phyloP scores from a whole-genome alignment of 306 rosid genomes.

The Lathyrus sativus region DNA sequence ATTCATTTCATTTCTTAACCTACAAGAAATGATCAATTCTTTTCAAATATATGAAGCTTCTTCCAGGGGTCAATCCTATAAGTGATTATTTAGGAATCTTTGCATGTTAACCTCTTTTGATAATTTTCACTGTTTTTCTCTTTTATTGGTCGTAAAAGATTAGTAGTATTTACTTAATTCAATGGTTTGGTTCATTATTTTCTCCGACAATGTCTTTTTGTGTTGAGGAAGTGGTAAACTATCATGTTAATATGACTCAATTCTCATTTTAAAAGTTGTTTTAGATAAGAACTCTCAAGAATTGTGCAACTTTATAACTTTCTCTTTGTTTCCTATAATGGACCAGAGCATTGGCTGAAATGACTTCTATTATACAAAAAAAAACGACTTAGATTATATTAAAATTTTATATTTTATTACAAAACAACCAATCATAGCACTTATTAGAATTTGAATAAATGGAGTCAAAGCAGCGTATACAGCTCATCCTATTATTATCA shows the following conservation, averaged over 20 bases:
- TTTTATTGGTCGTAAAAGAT: not conserved
- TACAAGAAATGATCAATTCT: not conserved
- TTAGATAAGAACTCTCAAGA: not conserved
- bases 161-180: not conserved
- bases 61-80: not conserved
- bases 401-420: not conserved
- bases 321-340: no score
- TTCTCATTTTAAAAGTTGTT: not conserved
- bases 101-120: not conserved
- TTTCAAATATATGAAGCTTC: not conserved
- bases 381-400: no score
- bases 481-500: constrained; percentile 17
- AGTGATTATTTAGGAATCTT: not conserved
- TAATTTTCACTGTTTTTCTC: not conserved
- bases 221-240: not conserved
- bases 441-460: constrained; percentile 1
- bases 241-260: not conserved
- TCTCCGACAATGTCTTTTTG: not conserved
- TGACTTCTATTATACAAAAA: no score
- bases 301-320: not conserved
- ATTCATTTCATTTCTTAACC: not conserved
- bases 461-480: constrained; percentile 26
- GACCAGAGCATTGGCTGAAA: no score
- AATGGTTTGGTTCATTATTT: not conserved
- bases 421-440: not conserved